Base-by-base conservation (phyloP, 2,329 filamentous ascomycete species). In the Xylariaceae sp. region DNA sequence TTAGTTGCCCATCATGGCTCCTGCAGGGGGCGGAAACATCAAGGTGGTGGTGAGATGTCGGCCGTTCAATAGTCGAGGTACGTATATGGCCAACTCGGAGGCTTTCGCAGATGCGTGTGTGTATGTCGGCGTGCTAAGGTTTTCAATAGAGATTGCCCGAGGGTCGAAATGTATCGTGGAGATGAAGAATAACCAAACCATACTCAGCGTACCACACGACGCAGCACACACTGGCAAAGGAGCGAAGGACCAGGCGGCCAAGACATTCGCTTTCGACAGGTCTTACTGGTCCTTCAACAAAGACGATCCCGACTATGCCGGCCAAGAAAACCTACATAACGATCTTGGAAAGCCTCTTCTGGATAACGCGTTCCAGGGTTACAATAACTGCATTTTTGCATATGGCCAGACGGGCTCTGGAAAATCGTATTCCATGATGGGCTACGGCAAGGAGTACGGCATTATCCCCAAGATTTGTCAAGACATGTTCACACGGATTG, bases 361-460 rank as follows among this genome's bases (percentile, higher is more conserved):
- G 51, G 90, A 98, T 68, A 98, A 98, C 76, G 92, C 92, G 13
- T 98, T 98, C 60, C 81, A 90, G 57, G 92, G 92, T 31, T 98
- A 97, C 70, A 97, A 98, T 72, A 98, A 97, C 65, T 98, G 92
- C 73, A 98, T 98, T 59, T 98, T 98, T 61, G 92, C 92, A 11
- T 98, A 98, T 60, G 92, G 92, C 13, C 92, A 98, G 69, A 98
- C 92, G 2, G 92, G 92, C 52, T 97, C 92, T 1, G 92, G 92
- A 65, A 98, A 98, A 68, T 96, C 88, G 12, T 98, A 98, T 65
- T 96, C 89, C 21, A 98, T 98, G 90, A 98, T 98, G 92, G 92
- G 92, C 34, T 98, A 97, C 66, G 92, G 92, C 38, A 84, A 90
- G 56, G 90, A 98, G 59, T 78, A 88, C 41, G 92, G 92, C 62